Evolutionary conservation across 169 alveolate species (phyloP), one percentile per base, ranked within the genome.

Genomic region (Eimeria necatrix): DNA sequence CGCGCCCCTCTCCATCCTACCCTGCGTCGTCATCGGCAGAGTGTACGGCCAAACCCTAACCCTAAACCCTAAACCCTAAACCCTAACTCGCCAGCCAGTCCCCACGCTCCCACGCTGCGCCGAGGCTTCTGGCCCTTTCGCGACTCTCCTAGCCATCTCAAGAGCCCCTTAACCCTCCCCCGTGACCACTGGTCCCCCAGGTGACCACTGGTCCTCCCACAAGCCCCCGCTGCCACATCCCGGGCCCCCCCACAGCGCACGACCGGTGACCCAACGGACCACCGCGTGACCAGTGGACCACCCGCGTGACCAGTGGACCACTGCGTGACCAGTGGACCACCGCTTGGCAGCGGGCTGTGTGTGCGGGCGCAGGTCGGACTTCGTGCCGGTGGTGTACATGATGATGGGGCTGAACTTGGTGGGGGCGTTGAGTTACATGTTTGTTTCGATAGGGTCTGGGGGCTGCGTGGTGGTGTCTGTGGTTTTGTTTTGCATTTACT

Each of bases 1-100:
- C 20, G 59, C 94, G 32, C 94, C 94, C 16, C 71, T 89, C 24
- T 70, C 94, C 18, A 74, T 87, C 32, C 12, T 89, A n/a, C 94
- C 85, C 59, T 89, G 94, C 32, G 46, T 89, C 48, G 0, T 70
- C 24, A 24, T 89, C 85, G 94, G 94, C 18, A 51, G 78, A 70
- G 88, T 89, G 94, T 88, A 52, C 64, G 94, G 26, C 24, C 9
- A n/a, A 4, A 81, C 41, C 4, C 85, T 26, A 73, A 73, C 85
- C 22, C 53, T 73, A 73, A 73, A 73, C 85, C 85, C 85, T 73
- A 73, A 46, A 68, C 78, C 41, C 78, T 8, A 56, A 14, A 14
- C 64, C 64, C 14, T 56, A 14, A 8, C 64, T 14, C 20, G 20
- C 64, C 14, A 56, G 8, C 20, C 20, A 8, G 20, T 56, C 20